Base-by-base conservation (phyloP, 176 grass and related monocot genomes). In the Themeda triandra region DNA sequence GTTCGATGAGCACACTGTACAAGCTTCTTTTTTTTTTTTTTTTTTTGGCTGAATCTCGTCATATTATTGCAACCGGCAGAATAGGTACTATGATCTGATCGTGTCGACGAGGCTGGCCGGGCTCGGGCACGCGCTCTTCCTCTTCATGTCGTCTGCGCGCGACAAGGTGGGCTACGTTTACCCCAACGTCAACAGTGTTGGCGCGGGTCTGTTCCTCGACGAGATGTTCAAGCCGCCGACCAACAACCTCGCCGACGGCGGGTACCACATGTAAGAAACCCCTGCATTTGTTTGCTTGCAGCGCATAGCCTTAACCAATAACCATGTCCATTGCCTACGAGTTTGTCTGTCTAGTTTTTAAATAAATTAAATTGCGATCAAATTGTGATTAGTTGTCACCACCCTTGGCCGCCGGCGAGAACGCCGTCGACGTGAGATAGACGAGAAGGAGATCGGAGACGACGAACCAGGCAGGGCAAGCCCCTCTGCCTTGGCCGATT, bases 91-190 rank as follows among this genome's bases (percentile, higher is more conserved):
- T 11, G 95, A 98, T 32, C 33, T 98, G 76, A 40, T 98, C 18
- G 21, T 98, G 71, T 98, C 95, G 17, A 98, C 95, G 3, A 90
- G 87, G 75, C 36, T 98, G 13, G 92, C 89, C 2, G 95, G 95
- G 30, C 48, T 91, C 6, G 95, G 89, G 46, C 95, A 98, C 84
- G 91, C 89, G 23, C 87, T 94, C n/a, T 98, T 98, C 84, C 86
- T 98, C 76, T 90, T 98, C 87, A 90, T 95, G 95, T 84, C 91
- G 17, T 98, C 95, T 17, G 79, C 95, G 4, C 87, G 92, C 8
- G 92, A 98, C 82, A 95, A 93, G 85, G 80, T 90, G 4, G 92
- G 96, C 83, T 98, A 98, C 77, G 85, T 98, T 10, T 93, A 93
- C 76, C 96, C 96, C 9, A 78, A 98, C 59, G 96, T 98, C 54